phyloP scores from a whole-genome alignment of 192 early-diverging fungal genomes.

The Phlyctochytrium bullatum region DNA sequence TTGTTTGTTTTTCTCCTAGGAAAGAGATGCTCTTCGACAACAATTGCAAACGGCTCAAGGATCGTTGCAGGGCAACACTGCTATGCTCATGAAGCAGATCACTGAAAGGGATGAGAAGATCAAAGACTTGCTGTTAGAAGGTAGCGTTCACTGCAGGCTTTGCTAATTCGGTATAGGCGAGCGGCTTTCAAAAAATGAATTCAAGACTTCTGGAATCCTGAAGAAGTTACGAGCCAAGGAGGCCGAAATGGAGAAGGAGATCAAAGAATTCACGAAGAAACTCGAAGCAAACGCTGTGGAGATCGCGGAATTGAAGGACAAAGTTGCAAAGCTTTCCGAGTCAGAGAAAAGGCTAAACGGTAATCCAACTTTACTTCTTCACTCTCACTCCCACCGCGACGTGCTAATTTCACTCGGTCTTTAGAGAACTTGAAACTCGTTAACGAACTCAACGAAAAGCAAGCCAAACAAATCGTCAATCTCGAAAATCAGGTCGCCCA shows the following conservation, averaged over 20 bases:
- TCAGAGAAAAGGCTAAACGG: slow-evolving; percentile 27
- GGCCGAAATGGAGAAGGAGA: slow-evolving; percentile 56
- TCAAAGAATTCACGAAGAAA: slow-evolving; percentile 35
- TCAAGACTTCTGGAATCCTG: slow-evolving; percentile 61
- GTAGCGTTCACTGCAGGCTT: slow-evolving; percentile 4
- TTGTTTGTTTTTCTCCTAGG: not conserved
- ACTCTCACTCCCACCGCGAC: not conserved
- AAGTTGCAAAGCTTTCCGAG: slow-evolving; percentile 19
- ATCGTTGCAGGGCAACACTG: slow-evolving; percentile 20
- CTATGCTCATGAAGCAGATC: slow-evolving; percentile 26
- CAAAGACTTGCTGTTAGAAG: slow-evolving; percentile 35
- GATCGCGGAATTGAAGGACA: slow-evolving; percentile 28
- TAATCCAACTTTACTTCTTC: not conserved
- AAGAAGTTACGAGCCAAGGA: slow-evolving; percentile 72
- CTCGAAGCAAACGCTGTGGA: slow-evolving; percentile 17
- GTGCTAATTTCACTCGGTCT: not conserved
- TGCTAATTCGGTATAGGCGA: slow-evolving; percentile 56
- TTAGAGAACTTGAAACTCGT: slow-evolving; percentile 19
- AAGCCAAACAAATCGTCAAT: slow-evolving; percentile 34
- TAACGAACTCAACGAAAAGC: slow-evolving; percentile 29
- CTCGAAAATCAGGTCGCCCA: slow-evolving; percentile 30
- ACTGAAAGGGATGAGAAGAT: slow-evolving; percentile 36
- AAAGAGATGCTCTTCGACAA: slow-evolving; percentile 8
- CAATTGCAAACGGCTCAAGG: slow-evolving; percentile 10
- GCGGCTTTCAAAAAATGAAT: slow-evolving; percentile 72